phyloP scores from a whole-genome alignment of 2,329 filamentous ascomycete species.

The Aspergillus aculeatus region DNA sequence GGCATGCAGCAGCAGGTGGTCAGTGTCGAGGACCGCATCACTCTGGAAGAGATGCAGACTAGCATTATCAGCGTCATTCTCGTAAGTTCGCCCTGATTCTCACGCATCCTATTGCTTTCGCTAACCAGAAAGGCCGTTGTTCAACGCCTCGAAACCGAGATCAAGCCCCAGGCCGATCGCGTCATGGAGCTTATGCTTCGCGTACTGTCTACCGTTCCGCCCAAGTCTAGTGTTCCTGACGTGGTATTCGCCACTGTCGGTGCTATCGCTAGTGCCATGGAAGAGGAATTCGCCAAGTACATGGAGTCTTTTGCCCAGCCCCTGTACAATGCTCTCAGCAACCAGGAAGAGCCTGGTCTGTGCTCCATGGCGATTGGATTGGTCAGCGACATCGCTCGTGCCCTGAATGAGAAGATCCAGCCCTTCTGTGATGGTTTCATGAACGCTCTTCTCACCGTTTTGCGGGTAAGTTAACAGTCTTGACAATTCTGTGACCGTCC shows the following conservation, averaged over 20 bases:
- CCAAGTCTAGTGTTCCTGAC: constrained; percentile 92
- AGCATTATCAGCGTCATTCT: constrained; percentile 89
- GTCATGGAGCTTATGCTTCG: constrained; percentile 90
- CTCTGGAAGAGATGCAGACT: constrained; percentile 95
- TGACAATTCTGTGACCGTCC: constrained; percentile 8
- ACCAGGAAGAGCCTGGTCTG: constrained; percentile 90
- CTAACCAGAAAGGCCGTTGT: constrained; percentile 64
- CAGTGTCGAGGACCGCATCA: constrained; percentile 94
- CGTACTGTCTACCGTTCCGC: constrained; percentile 71
- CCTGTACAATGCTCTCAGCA: constrained; percentile 88
- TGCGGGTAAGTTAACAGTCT: constrained; percentile 58
- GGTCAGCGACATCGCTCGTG: constrained; percentile 92
- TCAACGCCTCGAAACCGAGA: constrained; percentile 84
- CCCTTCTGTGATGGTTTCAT: constrained; percentile 97
- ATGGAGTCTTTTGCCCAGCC: constrained; percentile 94
- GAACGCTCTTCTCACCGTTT: constrained; percentile 93
- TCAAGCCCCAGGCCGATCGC: constrained; percentile 82
- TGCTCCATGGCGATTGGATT: constrained; percentile 97
- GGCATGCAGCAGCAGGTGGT: constrained; percentile 90
- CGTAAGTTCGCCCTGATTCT: constrained; percentile 31
- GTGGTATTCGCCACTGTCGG: constrained; percentile 90
- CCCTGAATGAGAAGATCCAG: constrained; percentile 83
- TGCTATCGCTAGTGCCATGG: constrained; percentile 84
- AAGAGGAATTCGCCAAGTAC: constrained; percentile 93
- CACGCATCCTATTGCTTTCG: not conserved